phyloP scores from a whole-genome alignment of 768 basidiomycete genomes.

The Mycena galericulata region DNA sequence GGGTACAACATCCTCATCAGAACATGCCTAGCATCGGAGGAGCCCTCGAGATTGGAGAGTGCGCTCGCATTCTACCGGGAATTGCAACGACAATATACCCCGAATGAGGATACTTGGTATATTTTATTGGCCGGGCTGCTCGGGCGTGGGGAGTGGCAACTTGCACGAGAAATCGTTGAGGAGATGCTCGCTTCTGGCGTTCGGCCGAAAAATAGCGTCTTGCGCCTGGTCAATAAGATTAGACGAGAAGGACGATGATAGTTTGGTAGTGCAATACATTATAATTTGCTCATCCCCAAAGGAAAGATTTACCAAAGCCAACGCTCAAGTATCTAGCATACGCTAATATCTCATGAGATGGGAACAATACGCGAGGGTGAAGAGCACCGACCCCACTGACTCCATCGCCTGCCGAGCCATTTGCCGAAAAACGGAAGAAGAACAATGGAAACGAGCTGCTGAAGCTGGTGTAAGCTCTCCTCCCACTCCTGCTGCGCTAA shows the following conservation, averaged over 20 bases:
- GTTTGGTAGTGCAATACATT: slow-evolving; percentile 43
- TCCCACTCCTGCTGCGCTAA: slow-evolving; percentile 94
- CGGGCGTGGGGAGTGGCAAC: slow-evolving; percentile 65
- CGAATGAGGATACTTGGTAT: slow-evolving; percentile 81
- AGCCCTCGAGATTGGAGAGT: slow-evolving; percentile 61
- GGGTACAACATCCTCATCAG: slow-evolving; percentile 85
- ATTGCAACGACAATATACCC: slow-evolving; percentile 64
- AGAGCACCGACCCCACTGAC: slow-evolving; percentile 79
- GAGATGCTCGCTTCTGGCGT: slow-evolving; percentile 67
- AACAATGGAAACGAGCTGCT: slow-evolving; percentile 82
- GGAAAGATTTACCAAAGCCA: slow-evolving; percentile 74
- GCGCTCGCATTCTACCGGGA: slow-evolving; percentile 72
- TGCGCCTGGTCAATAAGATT: slow-evolving; percentile 63
- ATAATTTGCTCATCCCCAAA: slow-evolving; percentile 55
- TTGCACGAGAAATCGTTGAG: slow-evolving; percentile 69
- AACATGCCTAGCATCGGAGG: slow-evolving; percentile 67
- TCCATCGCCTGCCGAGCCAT: slow-evolving; percentile 88
- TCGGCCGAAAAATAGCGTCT: slow-evolving; percentile 58
- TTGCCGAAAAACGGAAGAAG: slow-evolving; percentile 90
- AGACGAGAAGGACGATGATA: slow-evolving; percentile 47
- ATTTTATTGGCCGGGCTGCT: slow-evolving; percentile 77
- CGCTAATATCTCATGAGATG: slow-evolving; percentile 53
- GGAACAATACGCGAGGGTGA: slow-evolving; percentile 4
- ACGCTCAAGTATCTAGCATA: slow-evolving; percentile 78
- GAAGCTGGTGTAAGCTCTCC: slow-evolving; percentile 87